Evolutionary conservation across 305 asterid species (phyloP).

Genomic region (Solanum hybrid): DNA sequence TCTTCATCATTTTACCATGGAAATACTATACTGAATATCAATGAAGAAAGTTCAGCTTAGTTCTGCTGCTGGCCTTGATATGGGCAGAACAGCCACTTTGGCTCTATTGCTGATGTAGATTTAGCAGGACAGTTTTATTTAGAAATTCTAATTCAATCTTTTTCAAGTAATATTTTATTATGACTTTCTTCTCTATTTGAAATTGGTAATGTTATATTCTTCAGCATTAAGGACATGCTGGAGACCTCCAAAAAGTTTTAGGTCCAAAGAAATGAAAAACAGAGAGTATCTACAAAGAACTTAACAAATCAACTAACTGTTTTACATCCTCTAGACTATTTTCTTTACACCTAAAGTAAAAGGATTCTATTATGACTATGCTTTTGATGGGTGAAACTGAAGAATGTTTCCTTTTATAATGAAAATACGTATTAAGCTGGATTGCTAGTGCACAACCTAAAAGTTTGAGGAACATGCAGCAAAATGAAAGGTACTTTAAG

Average conservation of each 20-base stretch:
- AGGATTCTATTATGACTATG: not conserved
- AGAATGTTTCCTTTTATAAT: not conserved
- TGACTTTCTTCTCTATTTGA: not conserved
- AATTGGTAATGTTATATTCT: not conserved
- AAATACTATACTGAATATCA: not conserved
- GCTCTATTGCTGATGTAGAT: not conserved
- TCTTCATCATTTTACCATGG: not conserved
- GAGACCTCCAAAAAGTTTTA: not conserved
- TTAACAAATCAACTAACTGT: not conserved
- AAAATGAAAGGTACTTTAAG: not conserved
- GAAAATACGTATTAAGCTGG: not conserved
- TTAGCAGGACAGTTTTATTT: not conserved
- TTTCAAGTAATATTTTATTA: not conserved
- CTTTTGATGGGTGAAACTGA: not conserved
- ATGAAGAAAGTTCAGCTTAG: not conserved
- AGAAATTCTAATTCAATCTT: not conserved
- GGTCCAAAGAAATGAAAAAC: not conserved
- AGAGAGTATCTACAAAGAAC: not conserved
- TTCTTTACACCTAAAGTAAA: not conserved
- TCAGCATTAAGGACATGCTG: not conserved
- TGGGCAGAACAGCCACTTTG: not conserved
- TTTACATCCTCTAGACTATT: not conserved
- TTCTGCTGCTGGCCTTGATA: not conserved
- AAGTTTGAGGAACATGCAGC: not conserved
- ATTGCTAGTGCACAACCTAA: not conserved